Base-by-base conservation (phyloP, 75 land plant species). In the Pseudotsuga menziesii region DNA sequence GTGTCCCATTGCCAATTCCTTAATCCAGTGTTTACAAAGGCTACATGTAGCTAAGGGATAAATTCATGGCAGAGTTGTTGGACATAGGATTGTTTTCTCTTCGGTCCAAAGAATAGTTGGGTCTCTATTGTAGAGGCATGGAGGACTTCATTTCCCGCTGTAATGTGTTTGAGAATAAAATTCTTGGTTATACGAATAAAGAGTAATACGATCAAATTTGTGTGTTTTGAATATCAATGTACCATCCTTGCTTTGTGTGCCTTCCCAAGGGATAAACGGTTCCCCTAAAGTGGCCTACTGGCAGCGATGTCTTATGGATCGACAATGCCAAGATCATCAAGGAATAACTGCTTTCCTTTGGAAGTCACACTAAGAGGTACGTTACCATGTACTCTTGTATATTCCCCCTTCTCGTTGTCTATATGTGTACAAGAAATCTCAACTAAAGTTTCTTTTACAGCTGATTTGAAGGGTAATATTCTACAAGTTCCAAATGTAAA, bases 231-330 rank as follows among this genome's bases (percentile, higher is more conserved):
- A 60, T 77, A 41, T 67, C 62, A 12, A 86, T 57, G 23, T 16
- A 75, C 66, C 82, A 74, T 13, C 32, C 32, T 29, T 93, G 94
- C 75, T 75, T 93, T 61, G 76, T 93, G 64, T 90, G 86, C 19
- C 89, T 91, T 26, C 92, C 94, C 14, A 84, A 84, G 74, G 94
- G 86, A 4, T 93, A 93, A 74, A 87, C 84, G 79, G 82, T 85
- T 56, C 96, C 93, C 8, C 78, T 88, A 52, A 82, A 84, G 48
- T 93, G 96, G 96, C 96, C 96, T 17, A 77, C 78, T 56, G 85
- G 94, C 58, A 82, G 87, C 74, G 89, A 89, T 75, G 75, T 80
- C 35, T 79, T 91, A 58, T 91, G 89, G 90, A 83, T 81, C 54
- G 81, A 81, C 20, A 91, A 91, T 81, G 80, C 89, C 79, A 91